Evolutionary conservation across 768 basidiomycete genomes (phyloP).

Genomic region (Pleurotus citrinopileatus): DNA sequence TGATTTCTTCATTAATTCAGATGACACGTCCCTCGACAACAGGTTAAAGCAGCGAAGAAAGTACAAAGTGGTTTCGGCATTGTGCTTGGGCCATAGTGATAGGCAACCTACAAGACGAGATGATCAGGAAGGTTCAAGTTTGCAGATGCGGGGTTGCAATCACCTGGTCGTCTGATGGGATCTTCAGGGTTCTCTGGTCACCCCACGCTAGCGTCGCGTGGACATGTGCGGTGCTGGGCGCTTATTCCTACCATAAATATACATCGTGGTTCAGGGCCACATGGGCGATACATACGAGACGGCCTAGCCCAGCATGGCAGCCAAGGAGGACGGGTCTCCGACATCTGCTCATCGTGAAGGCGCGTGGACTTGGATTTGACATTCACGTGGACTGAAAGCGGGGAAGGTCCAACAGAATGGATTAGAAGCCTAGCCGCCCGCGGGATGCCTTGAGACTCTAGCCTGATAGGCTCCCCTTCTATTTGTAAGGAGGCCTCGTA

Average conservation of each 20-base stretch:
- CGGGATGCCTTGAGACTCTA: too few species aligned
- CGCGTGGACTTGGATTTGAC: not conserved
- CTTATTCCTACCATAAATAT: not conserved
- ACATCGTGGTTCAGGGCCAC: conserved; percentile 4
- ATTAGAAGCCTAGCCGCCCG: too few species aligned
- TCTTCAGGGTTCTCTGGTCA: not conserved
- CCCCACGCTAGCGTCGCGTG: conserved; percentile 4
- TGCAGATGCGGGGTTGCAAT: conserved; percentile 2
- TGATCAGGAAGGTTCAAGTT: not conserved
- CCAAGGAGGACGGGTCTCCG: not conserved
- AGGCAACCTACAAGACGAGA: not conserved
- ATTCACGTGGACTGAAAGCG: too few species aligned
- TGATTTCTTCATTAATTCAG: not conserved
- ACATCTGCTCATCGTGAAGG: not conserved
- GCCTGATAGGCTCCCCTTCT: too few species aligned
- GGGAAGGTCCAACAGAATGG: too few species aligned
- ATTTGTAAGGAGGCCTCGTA: too few species aligned
- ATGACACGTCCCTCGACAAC: not conserved
- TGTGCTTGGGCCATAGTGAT: not conserved
- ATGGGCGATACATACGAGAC: not conserved
- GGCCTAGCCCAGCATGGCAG: not conserved
- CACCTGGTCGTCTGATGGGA: conserved; percentile 3
- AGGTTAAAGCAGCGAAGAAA: not conserved
- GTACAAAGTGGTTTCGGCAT: not conserved
- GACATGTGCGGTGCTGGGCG: conserved; percentile 5